Evolutionary conservation across 768 basidiomycete species (phyloP).

Genomic region (Russula olivacea): DNA sequence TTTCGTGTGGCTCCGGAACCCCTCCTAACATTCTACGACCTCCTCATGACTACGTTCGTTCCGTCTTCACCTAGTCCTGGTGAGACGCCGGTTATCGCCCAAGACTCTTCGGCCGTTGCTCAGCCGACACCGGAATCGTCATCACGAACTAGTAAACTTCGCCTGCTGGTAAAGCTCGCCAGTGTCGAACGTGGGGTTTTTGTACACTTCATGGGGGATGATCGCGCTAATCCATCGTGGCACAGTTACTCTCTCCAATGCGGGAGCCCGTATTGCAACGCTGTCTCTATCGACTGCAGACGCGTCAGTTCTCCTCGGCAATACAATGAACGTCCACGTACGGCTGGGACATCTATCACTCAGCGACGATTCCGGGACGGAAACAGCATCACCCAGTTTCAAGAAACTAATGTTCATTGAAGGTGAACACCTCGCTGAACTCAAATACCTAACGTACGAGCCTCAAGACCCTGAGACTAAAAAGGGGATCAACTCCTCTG

Average conservation of each 20-base stretch:
- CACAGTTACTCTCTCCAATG: conserved; percentile 73
- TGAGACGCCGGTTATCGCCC: conserved; percentile 8
- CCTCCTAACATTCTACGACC: conserved; percentile 87
- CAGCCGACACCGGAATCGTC: not conserved
- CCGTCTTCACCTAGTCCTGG: conserved; percentile 34
- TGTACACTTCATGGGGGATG: not conserved
- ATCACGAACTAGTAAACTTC: conserved; percentile 48
- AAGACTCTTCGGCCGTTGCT: not conserved
- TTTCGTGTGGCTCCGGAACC: conserved; percentile 88
- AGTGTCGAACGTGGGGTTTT: conserved; percentile 63
- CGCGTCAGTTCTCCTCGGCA: conserved; percentile 66
- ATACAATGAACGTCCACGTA: conserved; percentile 71
- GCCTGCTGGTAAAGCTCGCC: conserved; percentile 76
- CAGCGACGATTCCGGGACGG: conserved; percentile 58
- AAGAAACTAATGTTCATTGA: conserved; percentile 88
- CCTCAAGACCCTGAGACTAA: conserved; percentile 58
- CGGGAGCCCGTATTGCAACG: conserved; percentile 66
- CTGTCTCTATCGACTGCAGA: conserved; percentile 87
- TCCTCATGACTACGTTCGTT: conserved; percentile 96
- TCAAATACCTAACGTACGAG: conserved; percentile 89
- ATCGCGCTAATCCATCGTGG: conserved; percentile 1
- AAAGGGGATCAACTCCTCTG: conserved; percentile 74
- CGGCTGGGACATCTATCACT: conserved; percentile 79
- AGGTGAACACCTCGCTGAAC: conserved; percentile 89
- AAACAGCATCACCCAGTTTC: conserved; percentile 57